Conservation (phyloP, 768 basidiomycete species). For the Cystobasidium tubakii region DNA sequence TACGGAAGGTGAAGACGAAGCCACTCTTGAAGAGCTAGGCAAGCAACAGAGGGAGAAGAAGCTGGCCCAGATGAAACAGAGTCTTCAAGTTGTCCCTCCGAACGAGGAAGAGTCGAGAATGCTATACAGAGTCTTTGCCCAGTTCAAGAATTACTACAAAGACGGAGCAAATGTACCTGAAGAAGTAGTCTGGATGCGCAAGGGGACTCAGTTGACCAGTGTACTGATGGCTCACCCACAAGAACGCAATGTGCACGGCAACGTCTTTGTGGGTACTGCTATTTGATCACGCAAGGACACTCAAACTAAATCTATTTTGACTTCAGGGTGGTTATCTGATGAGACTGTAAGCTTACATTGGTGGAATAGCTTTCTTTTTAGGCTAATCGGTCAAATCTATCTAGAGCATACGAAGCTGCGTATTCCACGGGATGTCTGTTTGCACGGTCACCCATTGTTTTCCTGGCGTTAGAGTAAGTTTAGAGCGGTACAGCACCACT, state of each 20-base stretch:
- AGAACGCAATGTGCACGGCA: constrained; percentile 32
- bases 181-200: constrained; percentile 35
- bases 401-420: constrained; percentile 43
- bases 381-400: background rate
- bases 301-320: background rate
- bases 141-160: constrained; percentile 13
- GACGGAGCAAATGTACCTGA: constrained; percentile 17
- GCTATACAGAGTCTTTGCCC: constrained; percentile 28
- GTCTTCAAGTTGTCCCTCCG: background rate
- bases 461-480: constrained; percentile 43
- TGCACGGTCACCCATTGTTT: constrained; percentile 40
- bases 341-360: constrained; percentile 31
- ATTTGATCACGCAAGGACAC: background rate
- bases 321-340: constrained; percentile 44
- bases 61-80: constrained; percentile 9
- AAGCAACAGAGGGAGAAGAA: constrained; percentile 43
- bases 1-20: constrained; percentile 40
- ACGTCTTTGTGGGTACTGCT: background rate
- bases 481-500: too few species aligned
- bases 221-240: constrained; percentile 33
- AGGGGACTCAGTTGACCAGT: constrained; percentile 30
- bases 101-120: constrained; percentile 28
- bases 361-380: background rate
- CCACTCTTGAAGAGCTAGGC: constrained; percentile 41
- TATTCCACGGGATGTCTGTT: constrained; percentile 43